phyloP scores from a whole-genome alignment of 371 early-diverging fungal species.

The Mucor velutinosus region DNA sequence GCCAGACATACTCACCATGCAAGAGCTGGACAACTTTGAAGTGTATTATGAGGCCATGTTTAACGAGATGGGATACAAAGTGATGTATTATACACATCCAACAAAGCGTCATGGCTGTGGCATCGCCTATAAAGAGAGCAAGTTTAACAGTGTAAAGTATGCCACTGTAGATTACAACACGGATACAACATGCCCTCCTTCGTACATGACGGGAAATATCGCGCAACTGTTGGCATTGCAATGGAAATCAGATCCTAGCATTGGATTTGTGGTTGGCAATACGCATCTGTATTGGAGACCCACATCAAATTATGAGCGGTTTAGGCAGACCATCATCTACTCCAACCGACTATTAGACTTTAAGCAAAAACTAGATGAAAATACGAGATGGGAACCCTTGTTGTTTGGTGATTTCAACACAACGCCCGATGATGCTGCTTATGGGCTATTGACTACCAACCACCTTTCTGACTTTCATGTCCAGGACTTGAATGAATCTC shows the following conservation, averaged over 20 bases:
- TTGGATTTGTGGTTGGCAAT: constrained; percentile 38
- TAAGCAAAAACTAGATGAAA: constrained; percentile 6
- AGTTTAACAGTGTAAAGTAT: constrained; percentile 39
- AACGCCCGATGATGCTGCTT: constrained; percentile 53
- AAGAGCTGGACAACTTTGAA: constrained; percentile 52
- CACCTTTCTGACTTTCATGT: constrained; percentile 19
- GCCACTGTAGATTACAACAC: constrained; percentile 53
- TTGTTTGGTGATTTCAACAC: constrained; percentile 58
- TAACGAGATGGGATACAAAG: constrained; percentile 33
- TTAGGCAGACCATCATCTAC: constrained; percentile 51
- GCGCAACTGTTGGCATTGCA: constrained; percentile 48
- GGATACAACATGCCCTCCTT: constrained; percentile 38
- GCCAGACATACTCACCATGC: constrained; percentile 58
- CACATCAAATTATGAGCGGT: constrained; percentile 56
- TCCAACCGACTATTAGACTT: constrained; percentile 24
- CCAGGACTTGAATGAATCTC: constrained; percentile 30
- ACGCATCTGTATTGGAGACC: constrained; percentile 65
- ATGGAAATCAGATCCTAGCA: constrained; percentile 16
- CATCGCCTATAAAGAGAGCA: constrained; percentile 34
- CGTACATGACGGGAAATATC: constrained; percentile 56
- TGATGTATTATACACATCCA: constrained; percentile 32
- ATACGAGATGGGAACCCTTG: constrained; percentile 28
- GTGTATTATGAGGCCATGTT: constrained; percentile 32
- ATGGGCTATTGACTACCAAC: constrained; percentile 24
- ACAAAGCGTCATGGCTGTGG: constrained; percentile 47